Evolutionary conservation across 805 yeast species (phyloP).

Genomic region (Kodamaea hsintzibuensis): DNA sequence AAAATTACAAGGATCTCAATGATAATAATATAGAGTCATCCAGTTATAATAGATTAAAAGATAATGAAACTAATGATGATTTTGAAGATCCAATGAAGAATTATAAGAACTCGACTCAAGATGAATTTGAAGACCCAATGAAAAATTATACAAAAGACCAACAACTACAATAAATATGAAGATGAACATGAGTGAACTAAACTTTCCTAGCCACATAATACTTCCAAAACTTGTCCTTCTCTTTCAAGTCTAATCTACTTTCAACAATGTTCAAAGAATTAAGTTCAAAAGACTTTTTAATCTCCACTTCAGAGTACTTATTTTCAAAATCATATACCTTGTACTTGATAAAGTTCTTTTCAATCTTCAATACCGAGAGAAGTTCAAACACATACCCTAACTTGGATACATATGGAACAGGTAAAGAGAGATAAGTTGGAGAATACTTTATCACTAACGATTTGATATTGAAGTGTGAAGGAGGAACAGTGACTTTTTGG

Average conservation of each 20-base stretch:
- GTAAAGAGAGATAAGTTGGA: conserved; percentile 39
- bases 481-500: conserved; percentile 16
- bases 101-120: conserved; percentile 17
- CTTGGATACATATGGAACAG: conserved; percentile 31
- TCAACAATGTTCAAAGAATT: conserved; percentile 33
- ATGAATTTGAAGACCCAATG: conserved; percentile 23
- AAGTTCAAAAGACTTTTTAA: conserved; percentile 31
- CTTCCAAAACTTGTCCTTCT: conserved; percentile 29
- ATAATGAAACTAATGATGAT: conserved; percentile 16
- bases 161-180: too few species aligned
- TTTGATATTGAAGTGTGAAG: conserved; percentile 22
- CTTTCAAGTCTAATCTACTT: conserved; percentile 26
- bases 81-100: conserved; percentile 37
- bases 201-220: conserved; percentile 10
- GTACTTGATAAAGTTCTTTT: conserved; percentile 21
- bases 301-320: conserved; percentile 16
- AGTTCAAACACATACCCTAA: conserved; percentile 23
- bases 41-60: background rate
- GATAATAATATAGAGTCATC: background rate
- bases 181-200: background rate
- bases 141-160: conserved; percentile 10
- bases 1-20: conserved; percentile 1
- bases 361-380: conserved; percentile 21
- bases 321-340: conserved; percentile 28
- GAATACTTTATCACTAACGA: conserved; percentile 38